Conservation (phyloP, 176 grass and related monocot species). For the Ensete glaucum region DNA sequence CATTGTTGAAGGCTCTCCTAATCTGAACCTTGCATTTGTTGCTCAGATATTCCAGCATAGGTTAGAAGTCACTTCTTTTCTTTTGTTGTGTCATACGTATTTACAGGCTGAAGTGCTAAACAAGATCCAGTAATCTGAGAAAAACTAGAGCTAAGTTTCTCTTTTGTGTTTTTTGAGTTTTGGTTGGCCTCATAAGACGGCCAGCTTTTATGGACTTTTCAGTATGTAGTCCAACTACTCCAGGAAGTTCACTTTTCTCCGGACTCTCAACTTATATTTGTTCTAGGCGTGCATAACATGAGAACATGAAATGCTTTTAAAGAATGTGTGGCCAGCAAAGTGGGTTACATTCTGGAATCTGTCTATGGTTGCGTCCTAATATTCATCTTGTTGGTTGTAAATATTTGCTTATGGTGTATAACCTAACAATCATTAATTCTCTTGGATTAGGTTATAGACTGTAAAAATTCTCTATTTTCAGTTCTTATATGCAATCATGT, state of each 20-base stretch:
- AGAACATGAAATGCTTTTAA: too few species aligned
- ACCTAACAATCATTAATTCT: neutral
- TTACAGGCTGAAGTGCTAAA: neutral
- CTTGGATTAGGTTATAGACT: neutral
- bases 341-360: neutral
- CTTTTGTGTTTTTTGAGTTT: too few species aligned
- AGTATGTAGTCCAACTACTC: too few species aligned
- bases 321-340: too few species aligned
- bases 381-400: neutral
- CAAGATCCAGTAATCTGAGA: too few species aligned
- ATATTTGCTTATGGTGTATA: neutral
- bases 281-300: too few species aligned
- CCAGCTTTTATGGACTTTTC: too few species aligned
- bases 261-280: too few species aligned
- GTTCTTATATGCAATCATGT: neutral
- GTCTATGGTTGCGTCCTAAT: neutral
- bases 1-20: constrained; percentile 93
- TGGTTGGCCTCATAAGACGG: too few species aligned
- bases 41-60: constrained; percentile 97
- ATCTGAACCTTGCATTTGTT: constrained; percentile 99
- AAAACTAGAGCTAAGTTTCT: too few species aligned
- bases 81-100: neutral
- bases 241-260: too few species aligned
- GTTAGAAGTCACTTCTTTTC: constrained; percentile 27
- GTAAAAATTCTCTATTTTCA: neutral